Percentiles rank a stretch among this genome's conserved stretches.
phyloP scores from a whole-genome alignment of 2,329 filamentous ascomycete genomes.

The Xylariaceae sp. region DNA sequence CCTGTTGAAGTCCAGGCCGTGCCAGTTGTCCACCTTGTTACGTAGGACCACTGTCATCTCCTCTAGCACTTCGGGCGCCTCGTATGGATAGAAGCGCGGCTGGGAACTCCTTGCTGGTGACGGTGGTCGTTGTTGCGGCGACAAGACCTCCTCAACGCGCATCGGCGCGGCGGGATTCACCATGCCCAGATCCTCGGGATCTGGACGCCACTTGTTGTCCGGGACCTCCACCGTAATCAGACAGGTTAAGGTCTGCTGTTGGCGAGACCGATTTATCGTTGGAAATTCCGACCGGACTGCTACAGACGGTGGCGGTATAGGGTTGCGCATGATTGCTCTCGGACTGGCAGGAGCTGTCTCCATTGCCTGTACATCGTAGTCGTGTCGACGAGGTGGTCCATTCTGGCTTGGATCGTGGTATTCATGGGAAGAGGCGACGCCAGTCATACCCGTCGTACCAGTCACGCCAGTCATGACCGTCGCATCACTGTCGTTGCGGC shows the following conservation, averaged over 20 bases:
- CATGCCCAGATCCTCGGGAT: conserved; percentile 69
- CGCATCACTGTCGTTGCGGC: conserved; percentile 70
- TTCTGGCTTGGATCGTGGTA: conserved; percentile 71
- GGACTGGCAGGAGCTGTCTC: conserved; percentile 75
- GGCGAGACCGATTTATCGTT: conserved; percentile 81
- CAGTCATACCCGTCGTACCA: no score
- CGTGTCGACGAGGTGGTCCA: conserved; percentile 66
- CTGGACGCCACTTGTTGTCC: conserved; percentile 82
- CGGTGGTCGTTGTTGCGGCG: conserved; percentile 41
- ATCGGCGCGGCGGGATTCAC: conserved; percentile 35
- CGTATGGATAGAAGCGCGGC: conserved; percentile 61
- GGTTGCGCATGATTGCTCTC: conserved; percentile 65
- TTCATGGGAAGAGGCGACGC: conserved; percentile 66
- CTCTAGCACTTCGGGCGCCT: conserved; percentile 68
- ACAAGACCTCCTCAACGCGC: conserved; percentile 45
- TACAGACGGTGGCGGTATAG: conserved; percentile 85
- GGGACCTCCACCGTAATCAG: conserved; percentile 89
- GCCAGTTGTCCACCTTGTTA: conserved; percentile 94
- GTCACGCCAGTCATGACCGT: no score
- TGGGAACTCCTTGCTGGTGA: conserved; percentile 50
- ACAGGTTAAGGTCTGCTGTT: conserved; percentile 92
- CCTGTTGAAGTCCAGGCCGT: conserved; percentile 85
- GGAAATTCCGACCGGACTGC: conserved; percentile 95
- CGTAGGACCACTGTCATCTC: conserved; percentile 81
- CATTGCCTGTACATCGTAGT: conserved; percentile 96